A percentile compares a stretch with the other conserved stretches of the same genome.
These are phyloP conservation scores for Teratosphaeria gauchensis DNA, from an alignment of 2,329 filamentous ascomycete species.

Conservation along the genomic window DNA sequence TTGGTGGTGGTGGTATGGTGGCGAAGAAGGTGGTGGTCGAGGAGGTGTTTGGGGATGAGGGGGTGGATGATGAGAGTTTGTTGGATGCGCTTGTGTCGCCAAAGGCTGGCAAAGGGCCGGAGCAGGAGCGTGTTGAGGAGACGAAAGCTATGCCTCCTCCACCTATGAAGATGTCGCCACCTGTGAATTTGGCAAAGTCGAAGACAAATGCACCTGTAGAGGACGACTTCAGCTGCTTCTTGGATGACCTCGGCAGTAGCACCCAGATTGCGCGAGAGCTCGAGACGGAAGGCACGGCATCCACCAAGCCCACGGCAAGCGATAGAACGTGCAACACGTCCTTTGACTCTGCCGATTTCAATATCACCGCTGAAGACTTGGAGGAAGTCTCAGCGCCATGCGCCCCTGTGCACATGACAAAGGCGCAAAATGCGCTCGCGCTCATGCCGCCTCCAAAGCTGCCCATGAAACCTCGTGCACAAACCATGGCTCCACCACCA, in stretches of 20 bases:
- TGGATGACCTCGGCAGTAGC: slow-evolving; percentile 35
- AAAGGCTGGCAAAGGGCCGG: not conserved
- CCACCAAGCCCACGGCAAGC: not conserved
- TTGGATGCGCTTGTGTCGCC: slow-evolving; percentile 14
- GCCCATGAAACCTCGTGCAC: not conserved
- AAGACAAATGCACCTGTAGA: not conserved
- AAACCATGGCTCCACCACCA: not conserved
- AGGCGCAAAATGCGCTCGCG: not conserved
- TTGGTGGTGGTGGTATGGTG: not conserved
- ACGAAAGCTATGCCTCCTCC: not conserved
- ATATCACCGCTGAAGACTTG: slow-evolving; percentile 33
- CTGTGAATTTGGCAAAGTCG: not conserved
- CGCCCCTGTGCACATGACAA: not conserved
- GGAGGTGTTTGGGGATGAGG: slow-evolving; percentile 18
- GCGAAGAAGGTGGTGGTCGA: slow-evolving; percentile 2
- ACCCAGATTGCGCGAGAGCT: slow-evolving; percentile 39
- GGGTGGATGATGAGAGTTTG: slow-evolving; percentile 24
- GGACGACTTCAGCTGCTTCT: slow-evolving; percentile 18
- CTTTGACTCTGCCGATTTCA: slow-evolving; percentile 31
- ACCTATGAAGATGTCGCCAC: not conserved
- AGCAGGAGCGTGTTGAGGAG: not conserved
- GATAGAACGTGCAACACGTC: slow-evolving; percentile 9
- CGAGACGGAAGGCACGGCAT: slow-evolving; percentile 10
- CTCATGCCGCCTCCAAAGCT: slow-evolving; percentile 10
- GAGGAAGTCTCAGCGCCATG: slow-evolving; percentile 23